Conservation (phyloP, 306 rosid genomes). For the Pachyrhizus erosus region DNA sequence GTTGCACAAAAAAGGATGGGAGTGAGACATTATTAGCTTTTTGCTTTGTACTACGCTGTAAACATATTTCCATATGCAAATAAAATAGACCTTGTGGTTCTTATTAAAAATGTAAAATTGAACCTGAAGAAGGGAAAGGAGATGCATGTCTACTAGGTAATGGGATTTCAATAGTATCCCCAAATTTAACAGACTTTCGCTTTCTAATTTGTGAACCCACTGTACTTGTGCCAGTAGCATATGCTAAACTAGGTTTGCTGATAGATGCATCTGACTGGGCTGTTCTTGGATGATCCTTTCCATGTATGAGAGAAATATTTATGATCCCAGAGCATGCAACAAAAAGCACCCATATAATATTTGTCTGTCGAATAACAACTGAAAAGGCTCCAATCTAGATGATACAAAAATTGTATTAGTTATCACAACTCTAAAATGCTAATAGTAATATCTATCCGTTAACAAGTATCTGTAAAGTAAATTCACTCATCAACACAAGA, state of each 20-base stretch:
- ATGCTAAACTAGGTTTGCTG: not conserved
- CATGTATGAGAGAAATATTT: not conserved
- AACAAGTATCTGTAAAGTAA: not conserved
- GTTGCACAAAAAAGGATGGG: slow-evolving; percentile 41
- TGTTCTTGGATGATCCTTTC: not conserved
- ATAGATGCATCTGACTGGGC: not conserved
- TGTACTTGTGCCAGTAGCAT: not conserved
- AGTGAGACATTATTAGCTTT: not conserved
- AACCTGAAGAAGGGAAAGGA: not conserved
- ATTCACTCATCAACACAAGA: not conserved
- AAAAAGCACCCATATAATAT: not conserved
- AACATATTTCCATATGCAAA: not conserved
- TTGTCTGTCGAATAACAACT: not conserved
- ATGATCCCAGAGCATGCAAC: not conserved
- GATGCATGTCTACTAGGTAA: not conserved
- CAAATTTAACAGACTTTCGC: not conserved
- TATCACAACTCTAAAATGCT: not conserved
- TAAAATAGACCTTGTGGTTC: not conserved
- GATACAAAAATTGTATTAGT: not conserved
- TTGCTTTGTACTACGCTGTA: not conserved
- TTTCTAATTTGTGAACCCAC: not conserved
- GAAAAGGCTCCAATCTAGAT: not conserved
- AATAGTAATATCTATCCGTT: not conserved
- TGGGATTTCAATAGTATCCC: not conserved
- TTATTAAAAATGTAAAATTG: not conserved